Evolutionary conservation across 129 eudicot genomes (phyloP).

Genomic region (Tagetes patula): DNA sequence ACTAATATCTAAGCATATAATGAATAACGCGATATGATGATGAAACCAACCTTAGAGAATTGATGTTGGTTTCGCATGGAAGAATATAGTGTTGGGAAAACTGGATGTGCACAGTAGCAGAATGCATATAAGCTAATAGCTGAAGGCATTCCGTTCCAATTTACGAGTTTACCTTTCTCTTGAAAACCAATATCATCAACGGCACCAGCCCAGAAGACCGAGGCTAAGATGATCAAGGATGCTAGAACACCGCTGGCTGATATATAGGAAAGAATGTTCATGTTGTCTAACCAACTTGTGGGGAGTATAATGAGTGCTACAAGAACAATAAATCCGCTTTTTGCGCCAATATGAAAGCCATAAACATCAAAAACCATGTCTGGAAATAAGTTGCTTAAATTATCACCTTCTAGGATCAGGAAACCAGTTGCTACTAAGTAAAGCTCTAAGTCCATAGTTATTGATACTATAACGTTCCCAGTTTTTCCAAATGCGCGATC

Average conservation of each 20-base stretch:
- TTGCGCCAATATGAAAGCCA: constrained; percentile 45
- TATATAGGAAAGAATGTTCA: constrained; percentile 67
- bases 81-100: constrained; percentile 74
- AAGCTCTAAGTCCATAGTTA: constrained; percentile 65
- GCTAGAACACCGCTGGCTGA: constrained; percentile 85
- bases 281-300: constrained; percentile 51
- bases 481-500: constrained; percentile 64
- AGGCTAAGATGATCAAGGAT: constrained; percentile 54
- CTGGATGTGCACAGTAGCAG: constrained; percentile 91
- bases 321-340: constrained; percentile 47
- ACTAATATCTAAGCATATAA: background rate
- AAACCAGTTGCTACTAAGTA: constrained; percentile 80
- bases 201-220: constrained; percentile 63
- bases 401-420: constrained; percentile 81
- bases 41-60: constrained; percentile 76
- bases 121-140: constrained; percentile 74
- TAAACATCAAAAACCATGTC: constrained; percentile 34
- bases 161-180: constrained; percentile 46
- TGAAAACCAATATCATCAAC: constrained; percentile 74
- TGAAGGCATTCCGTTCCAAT: constrained; percentile 61
- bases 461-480: constrained; percentile 51
- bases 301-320: constrained; percentile 68
- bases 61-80: constrained; percentile 67
- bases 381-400: constrained; percentile 59
- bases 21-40: background rate